Evolutionary conservation across 2,329 filamentous ascomycete species (phyloP).

Genomic region (Xylariaceae sp.): DNA sequence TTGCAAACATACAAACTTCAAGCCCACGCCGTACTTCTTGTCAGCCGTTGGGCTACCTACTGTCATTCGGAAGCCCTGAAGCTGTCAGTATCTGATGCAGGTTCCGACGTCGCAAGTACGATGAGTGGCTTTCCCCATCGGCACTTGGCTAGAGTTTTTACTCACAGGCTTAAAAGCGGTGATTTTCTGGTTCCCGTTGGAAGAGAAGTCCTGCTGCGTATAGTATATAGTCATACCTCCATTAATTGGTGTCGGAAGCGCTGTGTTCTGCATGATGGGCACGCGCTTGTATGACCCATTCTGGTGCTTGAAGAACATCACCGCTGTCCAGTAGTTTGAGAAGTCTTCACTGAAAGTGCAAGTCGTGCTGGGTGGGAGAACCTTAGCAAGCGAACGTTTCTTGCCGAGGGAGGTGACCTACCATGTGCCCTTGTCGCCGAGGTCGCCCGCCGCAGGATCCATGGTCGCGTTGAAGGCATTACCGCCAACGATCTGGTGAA

Average conservation of each 20-base stretch:
- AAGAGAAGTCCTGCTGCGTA: slow-evolving; percentile 26
- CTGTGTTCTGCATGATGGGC: slow-evolving; percentile 26
- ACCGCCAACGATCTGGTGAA: slow-evolving; percentile 28
- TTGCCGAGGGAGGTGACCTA: too few relatives aligned
- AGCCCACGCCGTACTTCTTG: slow-evolving; percentile 29
- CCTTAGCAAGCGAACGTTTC: too few relatives aligned
- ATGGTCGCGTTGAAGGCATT: slow-evolving; percentile 29
- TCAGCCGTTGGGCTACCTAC: slow-evolving; percentile 31
- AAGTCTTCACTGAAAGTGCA: slow-evolving; percentile 28
- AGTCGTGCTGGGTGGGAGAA: too few relatives aligned
- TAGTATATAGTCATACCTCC: slow-evolving; percentile 30
- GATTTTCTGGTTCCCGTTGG: slow-evolving; percentile 32
- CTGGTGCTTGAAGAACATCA: slow-evolving; percentile 27
- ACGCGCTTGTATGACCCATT: slow-evolving; percentile 28
- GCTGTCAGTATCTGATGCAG: slow-evolving; percentile 1
- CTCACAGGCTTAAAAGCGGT: slow-evolving; percentile 39
- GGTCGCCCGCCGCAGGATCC: slow-evolving; percentile 19
- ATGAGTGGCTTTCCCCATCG: slow-evolving; percentile 37
- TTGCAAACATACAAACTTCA: slow-evolving; percentile 38
- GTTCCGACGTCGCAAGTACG: slow-evolving; percentile 40
- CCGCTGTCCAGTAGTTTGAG: slow-evolving; percentile 27
- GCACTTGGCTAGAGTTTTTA: slow-evolving; percentile 22
- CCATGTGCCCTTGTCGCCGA: slow-evolving; percentile 22
- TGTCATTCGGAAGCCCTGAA: slow-evolving; percentile 38
- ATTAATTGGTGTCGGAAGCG: slow-evolving; percentile 22